Conservation (phyloP, 1,284 basidiomycete genomes). For the Boletus holoroseus region DNA sequence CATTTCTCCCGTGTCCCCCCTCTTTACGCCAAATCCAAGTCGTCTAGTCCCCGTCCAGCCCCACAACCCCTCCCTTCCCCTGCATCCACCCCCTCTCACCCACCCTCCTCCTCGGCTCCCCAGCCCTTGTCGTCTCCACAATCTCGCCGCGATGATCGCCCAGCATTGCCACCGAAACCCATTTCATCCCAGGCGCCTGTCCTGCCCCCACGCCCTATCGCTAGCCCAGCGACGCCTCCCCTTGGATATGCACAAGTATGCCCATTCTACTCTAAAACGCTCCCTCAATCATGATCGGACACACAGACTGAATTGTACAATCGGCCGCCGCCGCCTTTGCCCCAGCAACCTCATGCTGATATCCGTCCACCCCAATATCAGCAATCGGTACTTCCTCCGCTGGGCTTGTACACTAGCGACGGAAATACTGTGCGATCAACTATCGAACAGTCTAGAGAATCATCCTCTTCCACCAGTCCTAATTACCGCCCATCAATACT, state of each 20-base stretch:
- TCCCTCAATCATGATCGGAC: conserved; percentile 8
- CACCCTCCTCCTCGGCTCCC: conserved; percentile 11
- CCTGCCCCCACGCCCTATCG: conserved; percentile 19
- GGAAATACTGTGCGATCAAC: conserved; percentile 26
- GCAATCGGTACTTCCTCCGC: conserved; percentile 19
- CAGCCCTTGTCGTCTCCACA: conserved; percentile 17
- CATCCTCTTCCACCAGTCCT: conserved; percentile 23
- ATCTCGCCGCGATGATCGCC: conserved; percentile 32
- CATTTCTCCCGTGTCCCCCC: conserved; percentile 85
- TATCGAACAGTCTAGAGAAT: conserved; percentile 20
- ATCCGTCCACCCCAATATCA: conserved; percentile 32
- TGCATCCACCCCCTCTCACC: conserved; percentile 18
- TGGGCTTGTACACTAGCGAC: conserved; percentile 9
- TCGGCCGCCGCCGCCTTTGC: conserved; percentile 41
- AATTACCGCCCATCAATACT: conserved; percentile 31
- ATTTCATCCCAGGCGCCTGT: conserved; percentile 21
- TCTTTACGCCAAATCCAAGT: conserved; percentile 80
- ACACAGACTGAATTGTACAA: conserved; percentile 32
- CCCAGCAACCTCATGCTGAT: conserved; percentile 26
- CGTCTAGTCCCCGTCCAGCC: conserved; percentile 19
- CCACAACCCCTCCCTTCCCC: conserved; percentile 26
- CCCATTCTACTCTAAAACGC: neutral
- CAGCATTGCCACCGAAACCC: conserved; percentile 46
- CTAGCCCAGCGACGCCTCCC: conserved; percentile 6
- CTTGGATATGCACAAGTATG: conserved; percentile 22